Evolutionary conservation across 306 rosid genomes (phyloP).

Genomic region (Pterocarpus macrocarpus): DNA sequence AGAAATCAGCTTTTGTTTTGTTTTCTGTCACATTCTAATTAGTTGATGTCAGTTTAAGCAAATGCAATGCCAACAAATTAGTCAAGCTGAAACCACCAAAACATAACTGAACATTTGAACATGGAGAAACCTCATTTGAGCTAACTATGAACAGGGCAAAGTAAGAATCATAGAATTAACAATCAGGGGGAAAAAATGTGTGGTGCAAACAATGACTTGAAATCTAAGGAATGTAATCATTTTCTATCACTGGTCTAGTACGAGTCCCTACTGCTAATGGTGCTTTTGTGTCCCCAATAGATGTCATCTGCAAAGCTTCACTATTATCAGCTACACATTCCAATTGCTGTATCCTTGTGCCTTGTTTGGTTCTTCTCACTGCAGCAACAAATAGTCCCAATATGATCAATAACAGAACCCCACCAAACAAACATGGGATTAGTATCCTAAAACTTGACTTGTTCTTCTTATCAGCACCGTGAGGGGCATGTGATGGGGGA

Average conservation of each 20-base stretch:
- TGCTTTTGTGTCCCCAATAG: constrained; percentile 49
- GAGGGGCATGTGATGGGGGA: constrained; percentile 34
- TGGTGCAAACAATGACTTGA: background rate
- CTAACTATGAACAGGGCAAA: background rate
- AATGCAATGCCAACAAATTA: constrained; percentile 3
- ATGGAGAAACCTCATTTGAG: background rate
- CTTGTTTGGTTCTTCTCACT: constrained; percentile 24
- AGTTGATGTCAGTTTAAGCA: background rate
- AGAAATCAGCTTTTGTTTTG: too few relatives aligned
- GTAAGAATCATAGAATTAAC: too few relatives aligned
- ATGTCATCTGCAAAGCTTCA: constrained; percentile 40
- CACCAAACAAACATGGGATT: constrained; percentile 49
- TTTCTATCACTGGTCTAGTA: constrained; percentile 62
- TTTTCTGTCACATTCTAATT: background rate
- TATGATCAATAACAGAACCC: constrained; percentile 32
- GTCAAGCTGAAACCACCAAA: constrained; percentile 12
- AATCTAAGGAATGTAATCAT: constrained; percentile 54
- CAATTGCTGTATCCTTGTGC: constrained; percentile 44
- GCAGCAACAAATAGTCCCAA: constrained; percentile 35
- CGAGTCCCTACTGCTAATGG: constrained; percentile 61
- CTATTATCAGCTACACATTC: constrained; percentile 39
- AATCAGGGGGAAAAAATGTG: too few relatives aligned
- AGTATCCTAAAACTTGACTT: constrained; percentile 41
- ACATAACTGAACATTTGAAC: constrained; percentile 15
- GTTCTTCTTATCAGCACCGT: background rate